Percentiles rank a stretch among this genome's conserved stretches.
Evolutionary conservation across 805 yeast genomes (phyloP).

Genomic region (Phaffomyces opuntiae): DNA sequence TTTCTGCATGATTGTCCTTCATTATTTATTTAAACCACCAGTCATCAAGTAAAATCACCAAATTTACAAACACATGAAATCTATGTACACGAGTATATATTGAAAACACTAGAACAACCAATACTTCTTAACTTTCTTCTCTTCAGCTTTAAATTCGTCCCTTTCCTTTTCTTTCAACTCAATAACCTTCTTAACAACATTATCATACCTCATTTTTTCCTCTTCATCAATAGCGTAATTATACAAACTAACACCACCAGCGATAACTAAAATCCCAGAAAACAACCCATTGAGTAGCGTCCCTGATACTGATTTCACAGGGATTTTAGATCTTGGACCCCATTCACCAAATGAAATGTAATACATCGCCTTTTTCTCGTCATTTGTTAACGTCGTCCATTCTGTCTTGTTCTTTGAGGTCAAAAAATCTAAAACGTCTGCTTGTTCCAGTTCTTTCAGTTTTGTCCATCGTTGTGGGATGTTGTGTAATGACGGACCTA

Average conservation of each 20-base stretch:
- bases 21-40: too few species aligned
- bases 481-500: conserved; percentile 24
- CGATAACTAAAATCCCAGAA: conserved; percentile 13
- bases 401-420: conserved; percentile 25
- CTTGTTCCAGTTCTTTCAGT: conserved; percentile 26
- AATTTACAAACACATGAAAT: too few species aligned
- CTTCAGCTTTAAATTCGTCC: conserved; percentile 1
- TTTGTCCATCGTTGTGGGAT: conserved; percentile 26
- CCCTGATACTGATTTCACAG: conserved; percentile 7
- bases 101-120: not conserved
- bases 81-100: not conserved
- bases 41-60: too few species aligned
- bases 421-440: conserved; percentile 31
- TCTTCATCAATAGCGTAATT: conserved; percentile 18
- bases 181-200: conserved; percentile 3
- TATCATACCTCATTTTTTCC: conserved; percentile 9
- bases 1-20: too few species aligned
- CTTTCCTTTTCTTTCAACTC: conserved; percentile 1
- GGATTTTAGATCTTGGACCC: conserved; percentile 27
- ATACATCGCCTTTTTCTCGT: conserved; percentile 27
- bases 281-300: conserved; percentile 13
- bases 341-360: conserved; percentile 31
- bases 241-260: conserved; percentile 13
- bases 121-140: not conserved
- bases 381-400: conserved; percentile 25